Conservation (phyloP, 2,329 filamentous ascomycete species). For the Xylaria sp. region DNA sequence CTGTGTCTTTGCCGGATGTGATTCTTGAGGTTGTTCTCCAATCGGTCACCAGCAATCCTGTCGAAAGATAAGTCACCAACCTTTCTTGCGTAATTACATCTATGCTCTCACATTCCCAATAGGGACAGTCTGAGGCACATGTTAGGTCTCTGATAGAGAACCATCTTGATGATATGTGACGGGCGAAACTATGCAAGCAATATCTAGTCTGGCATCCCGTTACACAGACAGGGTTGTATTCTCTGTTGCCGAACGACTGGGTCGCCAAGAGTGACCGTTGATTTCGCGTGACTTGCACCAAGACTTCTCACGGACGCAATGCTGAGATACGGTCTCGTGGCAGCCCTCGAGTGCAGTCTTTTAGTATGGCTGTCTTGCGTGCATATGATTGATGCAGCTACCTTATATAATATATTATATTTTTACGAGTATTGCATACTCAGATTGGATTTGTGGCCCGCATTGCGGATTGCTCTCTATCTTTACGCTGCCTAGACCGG, state of each 20-base stretch:
- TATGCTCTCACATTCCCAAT: not conserved
- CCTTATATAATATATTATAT: not conserved
- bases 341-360: not conserved
- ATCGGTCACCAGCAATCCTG: not conserved
- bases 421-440: not conserved
- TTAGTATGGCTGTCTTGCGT: slow-evolving; percentile 1
- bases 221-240: slow-evolving; percentile 4
- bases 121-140: not conserved
- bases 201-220: not conserved
- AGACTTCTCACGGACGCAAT: not conserved
- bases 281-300: not conserved
- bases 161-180: not conserved
- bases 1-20: not conserved
- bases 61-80: slow-evolving; percentile 3
- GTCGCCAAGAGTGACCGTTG: not conserved
- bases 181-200: not conserved
- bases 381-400: slow-evolving; percentile 13
- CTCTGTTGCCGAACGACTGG: not conserved
- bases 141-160: not conserved
- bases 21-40: not conserved
- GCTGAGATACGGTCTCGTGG: not conserved
- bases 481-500: not conserved
- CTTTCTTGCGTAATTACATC: not conserved
- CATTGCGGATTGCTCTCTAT: not conserved
- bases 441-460: not conserved